Base-by-base conservation (phyloP, 805 yeast species). In the Ogataea trehalophila region DNA sequence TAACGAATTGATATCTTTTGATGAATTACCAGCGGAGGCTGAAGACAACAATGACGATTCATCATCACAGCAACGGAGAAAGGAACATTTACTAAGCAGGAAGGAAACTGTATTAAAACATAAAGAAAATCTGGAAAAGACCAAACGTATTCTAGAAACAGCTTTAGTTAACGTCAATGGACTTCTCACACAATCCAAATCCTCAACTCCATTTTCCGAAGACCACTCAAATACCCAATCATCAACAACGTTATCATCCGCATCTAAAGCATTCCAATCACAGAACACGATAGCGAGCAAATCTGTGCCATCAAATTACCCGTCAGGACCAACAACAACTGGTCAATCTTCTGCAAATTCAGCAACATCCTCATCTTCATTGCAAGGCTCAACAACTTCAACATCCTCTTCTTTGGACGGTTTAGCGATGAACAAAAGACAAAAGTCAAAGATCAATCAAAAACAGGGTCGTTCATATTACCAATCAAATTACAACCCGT, bases 401-500 rank as follows among this genome's bases (percentile, higher is more conserved):
- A 29, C 49, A 17, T 39, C 47, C 14, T 16, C 40, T 9, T 34
- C 41, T 16, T 16, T 31, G 17, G 44, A 35, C 3, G 26, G 33
- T 9, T 7, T 35, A 16, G 34, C 50, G 6, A 13, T 33, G 4
- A 13, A 23, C 17, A 56, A 52, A 37, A 44, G 55, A 20, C 43
- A 33, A 20, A 51, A 45, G 43, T 16, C 41, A 26, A 45, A 50
- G 40, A 13, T 22, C 22, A 39, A 36, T 14, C 55, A 52, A 31
- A 63, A 59, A 34, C 37, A 39, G 14, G 60, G 60, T 11, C 39
- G 49, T 17, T 58, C 61, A 13, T 63, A 55, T 58, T 68, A 73
- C 54, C 67, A 67, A n/a, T 79, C 86, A 41, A 76, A 77, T 29
- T 83, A 63, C 62, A 83, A 83, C 57, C 80, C 84, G 1, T 71